These are phyloP conservation scores for Reticulascus tulasneorum DNA, from an alignment of 2,329 filamentous ascomycete genomes.

Conservation along the genomic window DNA sequence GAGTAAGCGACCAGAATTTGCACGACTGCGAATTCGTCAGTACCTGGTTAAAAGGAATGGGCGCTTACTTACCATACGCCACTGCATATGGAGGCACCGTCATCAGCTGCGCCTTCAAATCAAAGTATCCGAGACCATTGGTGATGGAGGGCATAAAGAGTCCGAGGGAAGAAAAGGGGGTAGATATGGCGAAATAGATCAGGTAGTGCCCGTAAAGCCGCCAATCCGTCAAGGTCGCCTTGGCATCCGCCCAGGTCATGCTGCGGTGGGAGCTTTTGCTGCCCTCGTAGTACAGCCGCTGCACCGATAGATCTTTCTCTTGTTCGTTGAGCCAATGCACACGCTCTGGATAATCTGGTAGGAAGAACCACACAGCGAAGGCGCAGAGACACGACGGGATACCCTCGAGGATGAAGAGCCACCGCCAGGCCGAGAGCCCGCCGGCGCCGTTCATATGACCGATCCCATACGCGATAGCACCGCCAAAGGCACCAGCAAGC, in stretches of 20 bases:
- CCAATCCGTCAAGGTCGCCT: constrained; percentile 62
- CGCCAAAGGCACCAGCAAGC: constrained; percentile 29
- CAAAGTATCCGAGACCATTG: constrained; percentile 43
- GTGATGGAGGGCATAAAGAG: constrained; percentile 61
- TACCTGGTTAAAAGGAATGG: neutral
- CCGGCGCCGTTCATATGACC: constrained; percentile 21
- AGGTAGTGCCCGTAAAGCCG: constrained; percentile 65
- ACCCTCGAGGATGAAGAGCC: constrained; percentile 41
- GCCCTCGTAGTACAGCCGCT: constrained; percentile 41
- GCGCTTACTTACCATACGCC: constrained; percentile 41
- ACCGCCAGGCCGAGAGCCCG: constrained; percentile 23
- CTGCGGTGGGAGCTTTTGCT: constrained; percentile 56
- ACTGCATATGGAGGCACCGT: constrained; percentile 63
- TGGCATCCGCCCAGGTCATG: constrained; percentile 65
- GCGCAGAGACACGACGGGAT: constrained; percentile 28
- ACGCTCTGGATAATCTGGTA: constrained; percentile 42
- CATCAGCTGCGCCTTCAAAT: constrained; percentile 60
- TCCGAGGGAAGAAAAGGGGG: constrained; percentile 56
- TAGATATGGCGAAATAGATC: constrained; percentile 39
- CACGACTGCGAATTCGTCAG: constrained; percentile 23
- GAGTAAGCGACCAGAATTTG: constrained; percentile 50
- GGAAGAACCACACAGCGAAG: constrained; percentile 19
- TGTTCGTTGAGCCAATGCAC: constrained; percentile 30
- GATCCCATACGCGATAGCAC: constrained; percentile 25
- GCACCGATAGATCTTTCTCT: constrained; percentile 46